These are phyloP conservation scores for Solanum lycopersicoides DNA, from an alignment of 257 asterid species.

Conservation along the genomic window DNA sequence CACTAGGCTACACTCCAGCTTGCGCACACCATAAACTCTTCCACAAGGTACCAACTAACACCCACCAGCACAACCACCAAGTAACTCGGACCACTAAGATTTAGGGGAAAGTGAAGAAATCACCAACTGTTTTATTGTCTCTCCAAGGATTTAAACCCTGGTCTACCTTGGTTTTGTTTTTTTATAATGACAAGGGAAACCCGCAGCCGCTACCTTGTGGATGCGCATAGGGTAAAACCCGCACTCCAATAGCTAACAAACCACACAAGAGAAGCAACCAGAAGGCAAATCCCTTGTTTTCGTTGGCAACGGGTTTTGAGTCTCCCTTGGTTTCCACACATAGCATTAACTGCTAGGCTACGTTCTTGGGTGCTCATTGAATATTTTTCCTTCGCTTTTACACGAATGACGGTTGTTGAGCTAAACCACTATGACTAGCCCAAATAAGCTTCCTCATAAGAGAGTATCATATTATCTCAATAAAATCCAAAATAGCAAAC, in stretches of 20 bases:
- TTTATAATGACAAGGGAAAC: not conserved
- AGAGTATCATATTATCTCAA: not conserved
- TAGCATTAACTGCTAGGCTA: not conserved
- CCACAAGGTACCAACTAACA: not conserved
- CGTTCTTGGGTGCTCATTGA: not conserved
- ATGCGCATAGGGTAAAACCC: not conserved
- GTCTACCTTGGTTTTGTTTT: not conserved
- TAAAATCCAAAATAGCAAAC: not conserved
- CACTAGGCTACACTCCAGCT: not conserved
- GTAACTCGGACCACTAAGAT: not conserved
- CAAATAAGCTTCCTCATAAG: not conserved
- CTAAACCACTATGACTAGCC: not conserved
- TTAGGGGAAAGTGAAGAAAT: not conserved
- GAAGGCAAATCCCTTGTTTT: not conserved
- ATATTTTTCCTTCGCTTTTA: not conserved
- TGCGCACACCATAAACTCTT: not conserved
- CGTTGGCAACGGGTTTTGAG: not conserved
- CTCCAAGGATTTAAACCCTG: not conserved
- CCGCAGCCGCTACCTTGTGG: not conserved
- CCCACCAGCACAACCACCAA: not conserved
- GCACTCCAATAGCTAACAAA: not conserved
- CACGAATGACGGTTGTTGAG: not conserved
- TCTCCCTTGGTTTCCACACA: not conserved
- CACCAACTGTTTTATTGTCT: not conserved
- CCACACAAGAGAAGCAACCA: not conserved